phyloP scores from a whole-genome alignment of 2,329 filamentous ascomycete genomes.

The Pseudogymnoascus sp. region DNA sequence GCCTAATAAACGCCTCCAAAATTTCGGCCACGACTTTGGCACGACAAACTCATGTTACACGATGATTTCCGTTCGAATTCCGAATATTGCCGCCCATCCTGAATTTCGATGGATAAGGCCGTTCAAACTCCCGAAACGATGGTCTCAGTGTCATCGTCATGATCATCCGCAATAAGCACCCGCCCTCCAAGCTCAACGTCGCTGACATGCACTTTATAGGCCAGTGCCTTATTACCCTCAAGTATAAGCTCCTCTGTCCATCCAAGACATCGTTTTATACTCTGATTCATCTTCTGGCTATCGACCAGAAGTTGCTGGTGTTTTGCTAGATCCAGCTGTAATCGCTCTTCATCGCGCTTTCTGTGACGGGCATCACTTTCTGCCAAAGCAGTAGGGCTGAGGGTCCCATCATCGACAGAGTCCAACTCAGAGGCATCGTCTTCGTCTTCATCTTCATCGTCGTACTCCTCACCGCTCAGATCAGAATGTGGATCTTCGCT shows the following conservation, averaged over 20 bases:
- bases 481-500: slow-evolving; percentile 36
- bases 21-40: neutral
- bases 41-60: neutral
- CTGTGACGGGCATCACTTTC: slow-evolving; percentile 46
- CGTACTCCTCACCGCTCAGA: slow-evolving; percentile 42
- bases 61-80: slow-evolving; percentile 15
- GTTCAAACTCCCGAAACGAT: neutral
- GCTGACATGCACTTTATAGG: slow-evolving; percentile 69
- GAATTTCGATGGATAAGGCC: neutral
- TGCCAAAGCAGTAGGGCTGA: slow-evolving; percentile 35
- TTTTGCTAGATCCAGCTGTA: slow-evolving; percentile 78
- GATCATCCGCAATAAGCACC: slow-evolving; percentile 65
- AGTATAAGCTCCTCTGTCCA: slow-evolving; percentile 88
- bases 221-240: slow-evolving; percentile 79
- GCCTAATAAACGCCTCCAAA: slow-evolving; percentile 2
- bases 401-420: slow-evolving; percentile 23
- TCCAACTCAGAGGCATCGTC: slow-evolving; percentile 46
- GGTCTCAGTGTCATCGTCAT: slow-evolving; percentile 28
- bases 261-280: slow-evolving; percentile 77
- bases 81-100: neutral
- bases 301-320: slow-evolving; percentile 84
- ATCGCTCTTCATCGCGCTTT: slow-evolving; percentile 70
- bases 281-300: slow-evolving; percentile 92
- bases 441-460: slow-evolving; percentile 35
- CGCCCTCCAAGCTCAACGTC: slow-evolving; percentile 78